Evolutionary conservation across 495 filamentous ascomycete genomes (phyloP), one percentile per base, ranked within the genome.

Genomic region (Xylaria flabelliformis): DNA sequence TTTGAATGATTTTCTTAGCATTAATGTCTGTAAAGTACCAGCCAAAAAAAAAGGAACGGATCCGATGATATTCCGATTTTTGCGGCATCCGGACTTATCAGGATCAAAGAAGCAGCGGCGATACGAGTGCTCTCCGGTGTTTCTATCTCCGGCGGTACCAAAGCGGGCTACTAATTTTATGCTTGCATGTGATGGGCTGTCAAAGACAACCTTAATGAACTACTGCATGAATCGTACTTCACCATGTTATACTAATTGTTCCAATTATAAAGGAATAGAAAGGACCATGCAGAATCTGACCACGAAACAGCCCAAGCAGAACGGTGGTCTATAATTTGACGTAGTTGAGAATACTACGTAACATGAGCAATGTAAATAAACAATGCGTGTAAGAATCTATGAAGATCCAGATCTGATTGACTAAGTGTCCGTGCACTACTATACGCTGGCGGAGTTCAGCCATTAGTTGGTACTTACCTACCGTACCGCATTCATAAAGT

Each of bases 381-480:
- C 24, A 53, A 53, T 53, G 50, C n/a, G 50, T 9, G 13, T 9
- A 51, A 24, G 21, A 7, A 12, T 51, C 48, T 10, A 51, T 13
- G 32, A 7, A 19, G 26, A 7, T 29, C 55, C n/a, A n/a, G n/a
- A n/a, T n/a, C n/a, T n/a, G 26, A 29, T 29, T 29, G 26, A 29
- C 26, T 29, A 29, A 29, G 39, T 13, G 39, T 42, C 39, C 39
- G 39, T 42, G 39, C 39, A 42, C 39, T 39, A 39, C 8, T 7
- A 61, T n/a, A 44, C 12, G 29, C 29, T 50, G 63, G 63, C 63
- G 63, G 63, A 65, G 63, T 65, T 65, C 63, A 64, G 39, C 61
- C 61, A 46, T 42, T 39, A 39, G 36, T 4, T 36, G 36, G 36
- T 39, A 39, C n/a, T n/a, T n/a, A n/a, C n/a, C n/a, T n/a, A n/a